These are phyloP conservation scores for Plasmodium coatneyi DNA, from an alignment of 169 alveolate species.

Conservation along the genomic window DNA sequence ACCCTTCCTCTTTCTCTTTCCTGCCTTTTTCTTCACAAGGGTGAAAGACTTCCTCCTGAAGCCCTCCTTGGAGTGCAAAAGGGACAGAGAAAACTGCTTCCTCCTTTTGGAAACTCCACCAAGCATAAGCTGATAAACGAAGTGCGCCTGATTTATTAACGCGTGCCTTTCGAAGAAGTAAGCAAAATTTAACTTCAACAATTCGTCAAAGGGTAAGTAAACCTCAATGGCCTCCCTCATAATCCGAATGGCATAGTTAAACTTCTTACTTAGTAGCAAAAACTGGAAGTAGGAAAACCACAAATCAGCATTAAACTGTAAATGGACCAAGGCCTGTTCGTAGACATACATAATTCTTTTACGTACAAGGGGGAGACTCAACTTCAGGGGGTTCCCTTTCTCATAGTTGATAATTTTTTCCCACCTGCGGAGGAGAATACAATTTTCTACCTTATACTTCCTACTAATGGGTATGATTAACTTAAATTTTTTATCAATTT, in stretches of 20 bases:
- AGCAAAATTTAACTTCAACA: constrained; percentile 64
- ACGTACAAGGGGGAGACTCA: constrained; percentile 34
- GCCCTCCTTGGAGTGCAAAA: constrained; percentile 37
- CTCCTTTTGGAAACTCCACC: constrained; percentile 32
- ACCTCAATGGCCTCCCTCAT: constrained; percentile 61
- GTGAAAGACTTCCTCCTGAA: not conserved
- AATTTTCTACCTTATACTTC: constrained; percentile 66
- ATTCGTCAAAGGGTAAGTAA: constrained; percentile 63
- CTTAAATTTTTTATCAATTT: constrained; percentile 52
- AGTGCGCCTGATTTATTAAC: constrained; percentile 66
- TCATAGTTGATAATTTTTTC: constrained; percentile 81
- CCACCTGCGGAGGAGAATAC: constrained; percentile 70
- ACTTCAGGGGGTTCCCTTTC: constrained; percentile 79
- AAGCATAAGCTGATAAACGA: constrained; percentile 55
- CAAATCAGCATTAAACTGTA: constrained; percentile 76
- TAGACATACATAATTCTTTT: constrained; percentile 80
- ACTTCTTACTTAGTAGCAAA: constrained; percentile 73
- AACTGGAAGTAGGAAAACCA: constrained; percentile 85
- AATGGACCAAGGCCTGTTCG: constrained; percentile 77
- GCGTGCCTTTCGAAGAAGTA: constrained; percentile 64
- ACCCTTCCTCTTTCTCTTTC: not conserved
- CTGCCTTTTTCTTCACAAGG: not conserved
- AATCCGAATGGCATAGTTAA: constrained; percentile 73
- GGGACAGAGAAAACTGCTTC: constrained; percentile 34
- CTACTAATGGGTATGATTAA: constrained; percentile 78